These are phyloP conservation scores for Aspergillus pseudotamarii DNA, from an alignment of 2,329 filamentous ascomycete species.

Conservation along the genomic window DNA sequence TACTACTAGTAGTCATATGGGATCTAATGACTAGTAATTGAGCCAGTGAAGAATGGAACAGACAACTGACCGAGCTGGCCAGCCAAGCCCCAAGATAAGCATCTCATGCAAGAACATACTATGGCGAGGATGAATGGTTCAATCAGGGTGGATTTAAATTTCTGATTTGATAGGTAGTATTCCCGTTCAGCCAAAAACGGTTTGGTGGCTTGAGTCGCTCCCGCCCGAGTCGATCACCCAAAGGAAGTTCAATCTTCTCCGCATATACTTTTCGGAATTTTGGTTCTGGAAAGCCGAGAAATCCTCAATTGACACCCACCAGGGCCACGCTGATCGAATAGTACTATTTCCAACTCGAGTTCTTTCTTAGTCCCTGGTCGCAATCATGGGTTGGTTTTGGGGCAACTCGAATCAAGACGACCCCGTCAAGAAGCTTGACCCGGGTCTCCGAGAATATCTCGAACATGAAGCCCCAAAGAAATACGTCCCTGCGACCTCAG, in stretches of 20 bases:
- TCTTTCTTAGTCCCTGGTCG: neutral
- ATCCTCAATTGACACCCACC: neutral
- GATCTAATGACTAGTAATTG: too few species aligned
- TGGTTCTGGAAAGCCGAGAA: neutral
- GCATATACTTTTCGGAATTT: conserved; percentile 10
- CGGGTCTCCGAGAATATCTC: conserved; percentile 80
- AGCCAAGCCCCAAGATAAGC: too few species aligned
- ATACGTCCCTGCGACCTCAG: conserved; percentile 51
- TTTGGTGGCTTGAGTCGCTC: conserved; percentile 22
- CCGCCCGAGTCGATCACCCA: conserved; percentile 6
- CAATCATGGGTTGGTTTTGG: conserved; percentile 65
- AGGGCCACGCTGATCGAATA: neutral
- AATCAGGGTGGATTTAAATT: neutral
- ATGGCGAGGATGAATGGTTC: too few species aligned
- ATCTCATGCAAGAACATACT: neutral
- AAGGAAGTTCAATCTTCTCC: conserved; percentile 13
- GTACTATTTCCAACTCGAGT: neutral
- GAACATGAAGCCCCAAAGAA: conserved; percentile 78
- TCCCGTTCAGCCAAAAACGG: conserved; percentile 19
- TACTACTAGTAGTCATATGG: too few species aligned
- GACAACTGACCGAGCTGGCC: too few species aligned
- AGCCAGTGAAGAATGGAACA: too few species aligned
- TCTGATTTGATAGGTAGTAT: neutral
- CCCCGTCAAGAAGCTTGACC: conserved; percentile 75
- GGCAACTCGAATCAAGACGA: conserved; percentile 58